Base-by-base conservation (phyloP, 768 basidiomycete species). In the Tricholoma sp. region DNA sequence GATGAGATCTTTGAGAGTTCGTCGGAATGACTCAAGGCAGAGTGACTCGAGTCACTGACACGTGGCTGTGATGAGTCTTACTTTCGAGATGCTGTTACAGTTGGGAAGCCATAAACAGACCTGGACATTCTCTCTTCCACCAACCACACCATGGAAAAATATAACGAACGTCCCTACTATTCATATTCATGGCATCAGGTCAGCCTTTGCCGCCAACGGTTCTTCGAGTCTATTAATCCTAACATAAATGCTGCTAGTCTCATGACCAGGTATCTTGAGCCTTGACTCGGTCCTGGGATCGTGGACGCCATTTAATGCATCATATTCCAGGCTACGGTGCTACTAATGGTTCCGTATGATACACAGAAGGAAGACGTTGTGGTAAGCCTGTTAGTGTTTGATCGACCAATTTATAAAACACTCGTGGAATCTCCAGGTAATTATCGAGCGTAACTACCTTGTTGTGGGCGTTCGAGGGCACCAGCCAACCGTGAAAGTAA, bases 161-260 rank as follows among this genome's bases (percentile, higher is more conserved):
- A 72, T 63, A 75, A 70, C 58, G 73, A 75, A 57, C 64, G 69
- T 24, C 70, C 69, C 16, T 74, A 76, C 59, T 78, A 74, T 55
- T 74, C 79, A 1, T 92, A 92, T 64, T 89, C 90, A 61, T 92
- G 90, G 90, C 91, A 92, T 71, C 90, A 92, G 83, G 90, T 90
- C 65, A 60, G 80, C 32, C 69, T 52, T 16, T 29, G 45, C 50
- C 53, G 52, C 52, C 56, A 57, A 27, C 57, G 54, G 22, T 18
- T 55, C 53, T 61, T 60, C 49, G 59, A 62, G 51, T 64, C 57
- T 54, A 58, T 29, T 32, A 61, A 59, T 32, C 35, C 35, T 54
- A 57, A 55, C 31, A 58, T 56, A 57, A 49, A 58, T 59, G 32
- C 56, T 41, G 50, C 58, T 61, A 92, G 90, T 91, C 90, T 60